Base-by-base conservation (phyloP, 2,329 filamentous ascomycete genomes). In the Ilyonectria robusta region DNA sequence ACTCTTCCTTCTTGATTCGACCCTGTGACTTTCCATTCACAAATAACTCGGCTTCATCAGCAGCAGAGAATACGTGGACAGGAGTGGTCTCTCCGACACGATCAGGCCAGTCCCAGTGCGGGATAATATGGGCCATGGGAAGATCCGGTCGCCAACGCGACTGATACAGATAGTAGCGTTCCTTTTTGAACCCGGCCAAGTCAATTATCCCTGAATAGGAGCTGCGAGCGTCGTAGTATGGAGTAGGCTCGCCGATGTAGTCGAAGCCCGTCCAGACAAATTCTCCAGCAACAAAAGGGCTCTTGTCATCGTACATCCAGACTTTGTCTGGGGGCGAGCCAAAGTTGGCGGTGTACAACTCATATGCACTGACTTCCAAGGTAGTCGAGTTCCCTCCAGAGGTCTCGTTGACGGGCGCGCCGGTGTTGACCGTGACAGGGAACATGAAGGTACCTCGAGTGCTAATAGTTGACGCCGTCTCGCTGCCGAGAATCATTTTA, bases 161-260 rank as follows among this genome's bases (percentile, higher is more conserved):
- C 70, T 88, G 87, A 66, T 89, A 89, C 4, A 88, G 71, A 68
- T 82, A 88, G 74, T 84, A 89, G 1, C 87, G 80, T 65, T 89
- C 86, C 75, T 89, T 89, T 62, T 80, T 81, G 76, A 89, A 89
- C 0, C 87, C 87, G 0, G 87, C 87, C 7, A 89, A 78, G 61
- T 89, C 87, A 33, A 89, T 81, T 64, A 89, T 87, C 10, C 87
- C 87, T 51, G 84, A 88, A 73, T 88, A 89, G 2, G 84, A 85
- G 73, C 84, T 86, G 11, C 85, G 83, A 5, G 84, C 78, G 1
- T 74, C 59, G 68, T 85, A 88, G 65, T 85, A 88, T 0, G 85
- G 85, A 9, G 83, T 85, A 2, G 84, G 84, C 73, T 87, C 85
- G 23, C 85, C 84, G 10, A 87, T 70, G 70, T 87, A 86, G 64